Conservation (phyloP, 768 basidiomycete genomes). For the Leucosporidium creatinivorum region DNA sequence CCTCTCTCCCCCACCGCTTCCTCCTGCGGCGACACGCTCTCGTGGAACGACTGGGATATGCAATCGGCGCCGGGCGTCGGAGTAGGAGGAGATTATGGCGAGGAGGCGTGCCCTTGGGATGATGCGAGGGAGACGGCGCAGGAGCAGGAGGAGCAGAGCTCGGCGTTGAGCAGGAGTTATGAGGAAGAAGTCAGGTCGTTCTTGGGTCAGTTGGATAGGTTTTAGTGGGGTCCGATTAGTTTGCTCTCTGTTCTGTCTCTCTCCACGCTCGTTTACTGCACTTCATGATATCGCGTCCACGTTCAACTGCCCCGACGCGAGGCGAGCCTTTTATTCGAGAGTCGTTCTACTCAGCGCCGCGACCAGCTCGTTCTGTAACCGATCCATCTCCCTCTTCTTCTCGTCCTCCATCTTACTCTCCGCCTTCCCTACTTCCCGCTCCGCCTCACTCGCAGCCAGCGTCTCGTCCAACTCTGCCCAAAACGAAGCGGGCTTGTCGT, state of each 20-base stretch:
- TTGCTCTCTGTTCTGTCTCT: neutral
- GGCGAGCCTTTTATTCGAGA: no score
- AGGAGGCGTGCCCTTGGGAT: neutral
- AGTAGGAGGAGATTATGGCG: neutral
- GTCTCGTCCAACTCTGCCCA: no score
- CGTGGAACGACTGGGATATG: no score
- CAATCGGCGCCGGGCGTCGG: neutral
- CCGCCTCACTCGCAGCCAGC: neutral
- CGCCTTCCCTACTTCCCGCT: neutral
- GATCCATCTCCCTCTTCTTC: neutral
- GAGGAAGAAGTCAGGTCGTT: conserved; percentile 19
- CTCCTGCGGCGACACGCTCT: no score
- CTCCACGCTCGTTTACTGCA: neutral
- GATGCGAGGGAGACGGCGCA: neutral
- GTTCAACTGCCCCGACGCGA: no score
- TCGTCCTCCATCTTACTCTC: neutral
- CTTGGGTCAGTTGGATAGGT: conserved; percentile 15
- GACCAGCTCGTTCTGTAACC: neutral
- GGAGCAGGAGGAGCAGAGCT: neutral
- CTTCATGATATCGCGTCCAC: no score
- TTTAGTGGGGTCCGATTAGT: neutral
- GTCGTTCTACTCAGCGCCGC: no score
- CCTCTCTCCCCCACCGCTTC: no score
- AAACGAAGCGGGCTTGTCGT: neutral
- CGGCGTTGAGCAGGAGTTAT: neutral